These are phyloP conservation scores for Basidioascus undulatus DNA, from an alignment of 768 basidiomycete genomes.

Conservation along the genomic window DNA sequence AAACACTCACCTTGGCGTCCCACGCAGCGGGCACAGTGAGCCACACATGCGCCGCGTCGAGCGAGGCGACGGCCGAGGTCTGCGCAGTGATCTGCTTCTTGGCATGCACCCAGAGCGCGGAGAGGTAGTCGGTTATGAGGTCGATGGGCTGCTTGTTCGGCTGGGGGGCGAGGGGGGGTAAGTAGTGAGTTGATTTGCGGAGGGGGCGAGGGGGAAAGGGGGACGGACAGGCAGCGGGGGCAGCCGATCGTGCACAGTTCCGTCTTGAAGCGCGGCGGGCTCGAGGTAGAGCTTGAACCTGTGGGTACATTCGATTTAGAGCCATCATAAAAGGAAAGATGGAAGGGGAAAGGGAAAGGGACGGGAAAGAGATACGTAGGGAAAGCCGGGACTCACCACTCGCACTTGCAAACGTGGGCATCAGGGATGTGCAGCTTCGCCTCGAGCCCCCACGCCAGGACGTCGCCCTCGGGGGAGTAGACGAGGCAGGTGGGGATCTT, in stretches of 20 bases:
- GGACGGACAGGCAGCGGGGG: constrained; percentile 47
- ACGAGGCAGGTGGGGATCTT: constrained; percentile 68
- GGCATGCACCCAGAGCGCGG: constrained; percentile 65
- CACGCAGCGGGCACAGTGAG: constrained; percentile 74
- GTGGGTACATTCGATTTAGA: not conserved
- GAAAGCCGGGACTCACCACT: no score
- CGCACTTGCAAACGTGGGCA: constrained; percentile 2
- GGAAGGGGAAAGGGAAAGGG: constrained; percentile 16
- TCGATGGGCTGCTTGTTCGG: constrained; percentile 50
- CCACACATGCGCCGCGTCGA: constrained; percentile 64
- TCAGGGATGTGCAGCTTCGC: constrained; percentile 29
- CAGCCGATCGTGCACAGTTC: constrained; percentile 45
- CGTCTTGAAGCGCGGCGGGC: constrained; percentile 50
- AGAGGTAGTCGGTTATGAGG: constrained; percentile 60
- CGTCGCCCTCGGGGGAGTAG: constrained; percentile 38
- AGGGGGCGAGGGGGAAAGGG: no score
- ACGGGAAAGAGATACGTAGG: constrained; percentile 14
- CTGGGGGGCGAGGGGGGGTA: no score
- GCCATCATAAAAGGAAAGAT: constrained; percentile 11
- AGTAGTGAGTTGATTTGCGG: no score
- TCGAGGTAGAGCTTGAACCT: constrained; percentile 76
- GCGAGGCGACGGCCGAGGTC: constrained; percentile 61
- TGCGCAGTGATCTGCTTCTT: constrained; percentile 68
- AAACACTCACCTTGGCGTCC: constrained; percentile 67
- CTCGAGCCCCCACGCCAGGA: constrained; percentile 65